A percentile compares a stretch with the other conserved stretches of the same genome.
These are phyloP conservation scores for Suhomyces terraborum DNA, from an alignment of 1,139 yeast species.

Conservation along the genomic window DNA sequence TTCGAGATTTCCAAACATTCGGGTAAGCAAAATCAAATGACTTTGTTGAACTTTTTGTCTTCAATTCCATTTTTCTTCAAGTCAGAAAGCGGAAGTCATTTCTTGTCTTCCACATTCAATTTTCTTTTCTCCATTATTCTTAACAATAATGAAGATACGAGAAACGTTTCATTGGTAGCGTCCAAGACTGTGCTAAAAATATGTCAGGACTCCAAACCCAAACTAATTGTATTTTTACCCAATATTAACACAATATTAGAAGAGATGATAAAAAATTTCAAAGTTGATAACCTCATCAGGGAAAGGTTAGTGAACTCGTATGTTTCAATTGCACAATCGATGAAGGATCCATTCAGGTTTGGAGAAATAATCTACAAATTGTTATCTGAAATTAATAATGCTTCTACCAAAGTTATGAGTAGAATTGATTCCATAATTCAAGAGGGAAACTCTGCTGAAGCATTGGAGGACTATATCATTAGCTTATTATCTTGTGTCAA, in stretches of 20 bases:
- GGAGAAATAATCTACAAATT: constrained; percentile 25
- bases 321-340: constrained; percentile 59
- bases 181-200: constrained; percentile 62
- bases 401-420: constrained; percentile 19
- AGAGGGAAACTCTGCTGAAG: constrained; percentile 16
- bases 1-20: constrained; percentile 19
- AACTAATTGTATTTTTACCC: constrained; percentile 49
- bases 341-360: constrained; percentile 43
- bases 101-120: constrained; percentile 52
- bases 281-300: constrained; percentile 54
- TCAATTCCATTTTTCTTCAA: constrained; percentile 57
- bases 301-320: constrained; percentile 63
- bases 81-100: constrained; percentile 35
- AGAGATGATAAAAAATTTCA: constrained; percentile 52
- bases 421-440: constrained; percentile 7
- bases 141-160: constrained; percentile 17
- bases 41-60: constrained; percentile 55
- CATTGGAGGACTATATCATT: constrained; percentile 42
- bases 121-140: constrained; percentile 42
- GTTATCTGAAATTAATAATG: constrained; percentile 25
- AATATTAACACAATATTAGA: constrained; percentile 53
- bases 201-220: constrained; percentile 60
- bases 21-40: constrained; percentile 20
- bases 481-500: constrained; percentile 63
- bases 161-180: constrained; percentile 40